Conservation (phyloP, 805 yeast genomes). For the Metschnikowia gruessii region DNA sequence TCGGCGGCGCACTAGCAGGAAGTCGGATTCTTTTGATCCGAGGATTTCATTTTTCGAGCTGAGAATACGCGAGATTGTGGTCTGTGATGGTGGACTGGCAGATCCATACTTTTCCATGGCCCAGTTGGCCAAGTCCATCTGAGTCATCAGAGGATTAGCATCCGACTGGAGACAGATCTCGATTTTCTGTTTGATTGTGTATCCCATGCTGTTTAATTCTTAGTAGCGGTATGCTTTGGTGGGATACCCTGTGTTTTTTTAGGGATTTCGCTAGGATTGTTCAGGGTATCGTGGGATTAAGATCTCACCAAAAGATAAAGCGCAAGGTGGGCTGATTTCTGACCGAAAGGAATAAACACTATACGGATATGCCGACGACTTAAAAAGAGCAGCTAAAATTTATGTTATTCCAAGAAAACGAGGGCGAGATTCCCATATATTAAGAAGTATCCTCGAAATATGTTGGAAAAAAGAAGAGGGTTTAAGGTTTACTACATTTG, state of each 20-base stretch:
- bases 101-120: slow-evolving; percentile 54
- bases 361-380: no score
- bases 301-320: no score
- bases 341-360: no score
- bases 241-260: no score
- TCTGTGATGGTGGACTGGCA: slow-evolving; percentile 58
- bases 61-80: slow-evolving; percentile 60
- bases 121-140: slow-evolving; percentile 62
- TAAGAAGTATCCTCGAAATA: no score
- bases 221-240: background rate
- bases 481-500: background rate
- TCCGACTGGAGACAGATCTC: slow-evolving; percentile 67
- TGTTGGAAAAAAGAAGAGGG: background rate
- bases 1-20: slow-evolving; percentile 49
- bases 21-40: slow-evolving; percentile 50
- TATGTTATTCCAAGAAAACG: no score
- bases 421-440: no score
- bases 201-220: slow-evolving; percentile 42
- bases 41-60: slow-evolving; percentile 54
- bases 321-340: no score
- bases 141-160: slow-evolving; percentile 67
- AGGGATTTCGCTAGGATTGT: no score
- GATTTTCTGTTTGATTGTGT: slow-evolving; percentile 58
- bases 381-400: no score
- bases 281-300: no score